Conservation (phyloP, 805 yeast genomes). For the Cyberlindnera maclurae region DNA sequence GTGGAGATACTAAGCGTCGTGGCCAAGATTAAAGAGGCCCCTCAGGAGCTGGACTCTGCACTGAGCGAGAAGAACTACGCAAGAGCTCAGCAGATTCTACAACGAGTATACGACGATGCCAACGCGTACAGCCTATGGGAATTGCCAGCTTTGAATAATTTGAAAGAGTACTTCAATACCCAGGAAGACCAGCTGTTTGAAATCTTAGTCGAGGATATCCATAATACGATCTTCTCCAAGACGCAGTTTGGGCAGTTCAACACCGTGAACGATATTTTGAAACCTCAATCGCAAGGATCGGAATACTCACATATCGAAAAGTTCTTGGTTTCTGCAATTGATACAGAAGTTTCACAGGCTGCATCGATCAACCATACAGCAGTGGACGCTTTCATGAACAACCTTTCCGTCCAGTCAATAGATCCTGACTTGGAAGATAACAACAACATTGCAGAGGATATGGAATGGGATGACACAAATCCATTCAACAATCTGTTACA, state of each 20-base stretch:
- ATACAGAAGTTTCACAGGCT: conserved; percentile 46
- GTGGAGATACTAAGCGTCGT: conserved; percentile 64
- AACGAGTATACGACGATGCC: conserved; percentile 37
- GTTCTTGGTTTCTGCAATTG: conserved; percentile 48
- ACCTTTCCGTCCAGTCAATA: conserved; percentile 13
- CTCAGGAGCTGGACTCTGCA: conserved; percentile 56
- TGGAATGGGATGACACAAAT: conserved; percentile 29
- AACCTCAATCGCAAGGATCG: neutral
- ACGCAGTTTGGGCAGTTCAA: conserved; percentile 19
- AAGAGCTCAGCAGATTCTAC: conserved; percentile 53
- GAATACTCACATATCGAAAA: conserved; percentile 41
- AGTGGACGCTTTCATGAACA: conserved; percentile 29
- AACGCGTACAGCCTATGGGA: conserved; percentile 50
- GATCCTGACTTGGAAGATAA: conserved; percentile 14
- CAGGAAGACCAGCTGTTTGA: conserved; percentile 61
- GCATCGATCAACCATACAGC: conserved; percentile 32
- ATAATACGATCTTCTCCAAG: conserved; percentile 59
- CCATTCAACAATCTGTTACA: conserved; percentile 49
- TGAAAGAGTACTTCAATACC: conserved; percentile 43
- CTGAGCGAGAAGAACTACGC: conserved; percentile 67
- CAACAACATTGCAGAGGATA: neutral
- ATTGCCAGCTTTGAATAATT: conserved; percentile 43
- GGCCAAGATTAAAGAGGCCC: conserved; percentile 49
- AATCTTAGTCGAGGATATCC: conserved; percentile 69
- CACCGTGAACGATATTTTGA: conserved; percentile 17